Evolutionary conservation across 2,329 filamentous ascomycete genomes (phyloP), one percentile per base, ranked within the genome.

Genomic region (Penicillium sp.): DNA sequence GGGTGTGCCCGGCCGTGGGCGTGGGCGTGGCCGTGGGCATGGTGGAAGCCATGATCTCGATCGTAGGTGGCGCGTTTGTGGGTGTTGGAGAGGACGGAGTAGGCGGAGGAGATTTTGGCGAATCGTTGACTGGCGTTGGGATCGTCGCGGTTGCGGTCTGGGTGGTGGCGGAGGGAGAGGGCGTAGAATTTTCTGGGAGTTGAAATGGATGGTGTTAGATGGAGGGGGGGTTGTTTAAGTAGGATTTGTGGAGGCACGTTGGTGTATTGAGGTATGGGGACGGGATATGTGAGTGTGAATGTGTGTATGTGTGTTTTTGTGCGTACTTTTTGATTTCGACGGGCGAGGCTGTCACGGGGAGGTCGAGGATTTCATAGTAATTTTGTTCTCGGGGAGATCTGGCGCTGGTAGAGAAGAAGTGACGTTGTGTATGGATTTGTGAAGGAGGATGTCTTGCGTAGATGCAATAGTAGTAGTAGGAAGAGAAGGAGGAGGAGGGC

Each of bases 101-200:
- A 96, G 58, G 90, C 90, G 66, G 93, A 86, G 65, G 82, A 86
- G 66, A 96, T 85, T 58, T 82, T 79, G 68, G 90, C 82, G 76
- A 95, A 98, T 65, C 84, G 86, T 49, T 80, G 73, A 4, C 83
- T 76, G 53, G 90, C 86, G 49, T 73, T 66, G 4, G 87, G 85
- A 69, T 95, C 85, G 58, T 79, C 65, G 51, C 79, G 88, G 76
- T 97, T 94, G 66, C 84, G 83, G 76, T 98, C 93, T 1, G 93
- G 93, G 70, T 98, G 93, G 77, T 95, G 85, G 46, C 79, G 74
- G 72, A 96, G 95, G 64, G 90, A 95, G 66, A 97, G 86, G 52
- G 79, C 72, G 77, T 96, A 97, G 80, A 96, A 98, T 66, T 81
- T 72, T 58, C 73, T 76, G 4, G 18, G 3, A 6, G n/a, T 28